These are phyloP conservation scores for Pseudomassariella vexata DNA, from an alignment of 2,329 filamentous ascomycete genomes.

Conservation along the genomic window DNA sequence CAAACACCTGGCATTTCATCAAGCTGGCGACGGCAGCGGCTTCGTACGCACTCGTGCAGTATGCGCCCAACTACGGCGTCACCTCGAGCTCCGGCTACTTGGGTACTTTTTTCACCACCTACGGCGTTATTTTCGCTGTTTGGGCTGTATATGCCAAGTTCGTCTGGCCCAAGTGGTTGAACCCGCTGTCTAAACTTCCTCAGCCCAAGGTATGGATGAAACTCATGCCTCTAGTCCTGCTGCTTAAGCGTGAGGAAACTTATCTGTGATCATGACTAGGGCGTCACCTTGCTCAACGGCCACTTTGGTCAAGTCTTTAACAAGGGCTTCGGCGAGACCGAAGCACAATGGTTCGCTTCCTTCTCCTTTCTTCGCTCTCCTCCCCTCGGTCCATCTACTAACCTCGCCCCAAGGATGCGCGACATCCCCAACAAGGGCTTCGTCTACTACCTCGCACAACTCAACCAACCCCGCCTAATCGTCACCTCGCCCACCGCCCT, in stretches of 20 bases:
- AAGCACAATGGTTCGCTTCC: neutral
- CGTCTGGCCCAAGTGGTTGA: neutral
- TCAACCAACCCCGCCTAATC: constrained; percentile 1
- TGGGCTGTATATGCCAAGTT: constrained; percentile 1
- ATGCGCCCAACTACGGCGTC: too few species aligned
- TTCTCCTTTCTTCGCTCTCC: neutral
- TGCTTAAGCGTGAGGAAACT: too few species aligned
- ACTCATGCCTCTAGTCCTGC: too few species aligned
- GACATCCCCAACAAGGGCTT: constrained; percentile 1
- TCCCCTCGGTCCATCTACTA: too few species aligned
- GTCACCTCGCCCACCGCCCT: neutral
- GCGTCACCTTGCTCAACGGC: neutral
- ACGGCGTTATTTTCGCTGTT: too few species aligned
- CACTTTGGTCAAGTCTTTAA: neutral
- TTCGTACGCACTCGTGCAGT: too few species aligned
- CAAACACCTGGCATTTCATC: too few species aligned
- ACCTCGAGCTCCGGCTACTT: too few species aligned
- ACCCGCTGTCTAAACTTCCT: neutral
- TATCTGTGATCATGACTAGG: too few species aligned
- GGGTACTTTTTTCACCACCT: too few species aligned
- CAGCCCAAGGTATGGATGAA: neutral
- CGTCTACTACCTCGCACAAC: neutral
- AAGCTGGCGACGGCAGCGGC: too few species aligned
- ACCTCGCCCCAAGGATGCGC: constrained; percentile 2
- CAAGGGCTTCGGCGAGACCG: neutral